Conservation (phyloP, 1,139 yeast genomes). For the Pneumocystis murina region DNA sequence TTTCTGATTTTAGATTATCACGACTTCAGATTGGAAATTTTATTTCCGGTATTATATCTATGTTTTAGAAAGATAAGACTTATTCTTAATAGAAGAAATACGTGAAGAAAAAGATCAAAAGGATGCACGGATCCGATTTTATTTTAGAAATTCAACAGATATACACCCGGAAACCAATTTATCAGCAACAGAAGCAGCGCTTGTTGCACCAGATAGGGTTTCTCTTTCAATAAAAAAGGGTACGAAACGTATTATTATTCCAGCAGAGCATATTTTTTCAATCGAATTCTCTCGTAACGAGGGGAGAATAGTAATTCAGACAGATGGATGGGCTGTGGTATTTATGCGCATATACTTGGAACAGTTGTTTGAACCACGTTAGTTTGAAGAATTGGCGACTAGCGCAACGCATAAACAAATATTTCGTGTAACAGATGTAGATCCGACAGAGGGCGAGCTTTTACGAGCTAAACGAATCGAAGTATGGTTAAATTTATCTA, state of each 20-base stretch:
- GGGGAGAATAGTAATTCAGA: constrained; percentile 15
- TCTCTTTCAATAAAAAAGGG: constrained; percentile 17
- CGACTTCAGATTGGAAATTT: constrained; percentile 16
- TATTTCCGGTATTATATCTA: constrained; percentile 5
- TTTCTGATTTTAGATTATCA: constrained; percentile 17
- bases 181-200: constrained; percentile 15
- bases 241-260: constrained; percentile 17
- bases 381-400: neutral
- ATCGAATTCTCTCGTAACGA: constrained; percentile 15
- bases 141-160: constrained; percentile 6
- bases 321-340: constrained; percentile 17
- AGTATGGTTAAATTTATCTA: constrained; percentile 16
- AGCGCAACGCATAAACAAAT: constrained; percentile 2
- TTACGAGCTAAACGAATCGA: constrained; percentile 13
- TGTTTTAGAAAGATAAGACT: neutral
- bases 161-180: constrained; percentile 10
- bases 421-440: constrained; percentile 14
- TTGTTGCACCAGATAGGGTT: constrained; percentile 18
- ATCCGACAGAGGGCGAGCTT: constrained; percentile 16
- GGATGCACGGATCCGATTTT: constrained; percentile 14
- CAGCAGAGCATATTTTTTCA: constrained; percentile 17
- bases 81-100: neutral
- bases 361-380: constrained; percentile 13
- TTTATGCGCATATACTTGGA: neutral
- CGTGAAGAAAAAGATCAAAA: constrained; percentile 5